These are phyloP conservation scores for Phialophora chinensis DNA, from an alignment of 2,329 filamentous ascomycete species.

Conservation along the genomic window DNA sequence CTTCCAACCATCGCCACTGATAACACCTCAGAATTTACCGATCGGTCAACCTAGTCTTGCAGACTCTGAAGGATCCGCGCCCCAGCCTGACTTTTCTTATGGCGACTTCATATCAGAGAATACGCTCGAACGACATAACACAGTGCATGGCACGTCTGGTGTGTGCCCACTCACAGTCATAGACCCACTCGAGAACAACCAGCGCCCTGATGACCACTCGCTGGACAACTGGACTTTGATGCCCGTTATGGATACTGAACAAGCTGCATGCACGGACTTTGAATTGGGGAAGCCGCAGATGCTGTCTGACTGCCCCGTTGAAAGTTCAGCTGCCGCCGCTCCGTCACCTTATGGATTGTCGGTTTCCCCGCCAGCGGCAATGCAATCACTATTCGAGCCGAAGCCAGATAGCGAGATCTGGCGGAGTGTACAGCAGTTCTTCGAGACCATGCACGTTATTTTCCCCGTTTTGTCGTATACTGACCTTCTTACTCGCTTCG, in stretches of 20 bases:
- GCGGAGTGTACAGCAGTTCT: slow-evolving; percentile 19
- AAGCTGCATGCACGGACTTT: not conserved
- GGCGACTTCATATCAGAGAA: not conserved
- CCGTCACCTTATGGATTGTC: not conserved
- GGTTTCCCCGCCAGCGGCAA: not conserved
- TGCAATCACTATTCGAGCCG: not conserved
- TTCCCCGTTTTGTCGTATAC: slow-evolving; percentile 23
- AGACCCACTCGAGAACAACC: not conserved
- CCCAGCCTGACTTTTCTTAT: not conserved
- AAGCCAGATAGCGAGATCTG: slow-evolving; percentile 15
- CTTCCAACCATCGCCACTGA: not conserved
- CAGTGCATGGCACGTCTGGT: not conserved
- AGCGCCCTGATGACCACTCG: not conserved
- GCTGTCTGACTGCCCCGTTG: not conserved
- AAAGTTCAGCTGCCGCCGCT: not conserved
- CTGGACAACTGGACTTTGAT: not conserved
- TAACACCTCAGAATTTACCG: not conserved
- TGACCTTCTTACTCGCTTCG: slow-evolving; percentile 11
- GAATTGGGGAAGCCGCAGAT: not conserved
- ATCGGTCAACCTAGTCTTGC: not conserved
- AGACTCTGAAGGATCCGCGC: not conserved
- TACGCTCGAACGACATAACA: not conserved
- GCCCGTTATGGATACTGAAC: not conserved
- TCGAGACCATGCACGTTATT: slow-evolving; percentile 22
- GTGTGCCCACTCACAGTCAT: not conserved